Conservation (phyloP, 352 stramenopile species). For the Pythium chondricola region DNA sequence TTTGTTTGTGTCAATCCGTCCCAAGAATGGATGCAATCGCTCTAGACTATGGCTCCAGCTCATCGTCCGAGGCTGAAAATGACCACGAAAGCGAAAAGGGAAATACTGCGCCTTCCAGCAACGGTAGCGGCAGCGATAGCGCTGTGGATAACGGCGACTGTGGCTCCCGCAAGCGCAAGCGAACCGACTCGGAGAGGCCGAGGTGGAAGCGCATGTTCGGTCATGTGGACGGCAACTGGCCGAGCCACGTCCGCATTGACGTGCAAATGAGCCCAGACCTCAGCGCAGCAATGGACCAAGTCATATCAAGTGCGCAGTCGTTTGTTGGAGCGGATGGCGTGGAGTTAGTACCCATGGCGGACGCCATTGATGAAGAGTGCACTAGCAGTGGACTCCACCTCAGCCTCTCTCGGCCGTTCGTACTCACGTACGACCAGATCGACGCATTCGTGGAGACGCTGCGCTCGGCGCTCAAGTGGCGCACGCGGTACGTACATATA, state of each 20-base stretch:
- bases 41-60: not conserved
- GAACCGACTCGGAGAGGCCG: constrained; percentile 6
- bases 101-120: not conserved
- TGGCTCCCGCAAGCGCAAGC: constrained; percentile 50
- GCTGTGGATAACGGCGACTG: no score
- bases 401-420: constrained; percentile 74
- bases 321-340: constrained; percentile 17
- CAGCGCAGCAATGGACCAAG: constrained; percentile 13
- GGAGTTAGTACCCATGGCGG: not conserved
- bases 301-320: constrained; percentile 30
- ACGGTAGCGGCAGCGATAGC: not conserved
- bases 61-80: constrained; percentile 2
- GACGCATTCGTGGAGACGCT: constrained; percentile 57
- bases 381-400: constrained; percentile 34
- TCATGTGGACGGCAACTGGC: constrained; percentile 79
- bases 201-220: constrained; percentile 60
- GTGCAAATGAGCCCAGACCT: constrained; percentile 27
- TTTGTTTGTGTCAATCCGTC: not conserved
- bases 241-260: constrained; percentile 59
- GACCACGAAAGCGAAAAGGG: not conserved
- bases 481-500: constrained; percentile 44
- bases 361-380: constrained; percentile 3
- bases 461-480: constrained; percentile 62
- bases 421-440: constrained; percentile 67
- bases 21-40: constrained; percentile 1